Evolutionary conservation across 768 basidiomycete genomes (phyloP), one percentile per base, ranked within the genome.

Genomic region (Leucosporidium yakuticum): DNA sequence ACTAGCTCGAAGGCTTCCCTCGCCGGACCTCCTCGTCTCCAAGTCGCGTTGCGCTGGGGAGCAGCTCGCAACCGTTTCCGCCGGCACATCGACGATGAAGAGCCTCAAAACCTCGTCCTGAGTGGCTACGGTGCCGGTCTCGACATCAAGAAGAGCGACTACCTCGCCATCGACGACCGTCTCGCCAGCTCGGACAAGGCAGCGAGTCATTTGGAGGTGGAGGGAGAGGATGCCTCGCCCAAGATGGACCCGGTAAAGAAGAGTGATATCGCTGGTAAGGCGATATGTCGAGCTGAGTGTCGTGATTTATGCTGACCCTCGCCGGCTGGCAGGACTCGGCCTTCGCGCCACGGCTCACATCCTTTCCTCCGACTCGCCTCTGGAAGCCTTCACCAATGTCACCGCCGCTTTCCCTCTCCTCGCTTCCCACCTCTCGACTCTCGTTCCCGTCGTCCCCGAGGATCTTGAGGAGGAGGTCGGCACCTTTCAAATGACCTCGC

Each of bases 101-200:
- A 32, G n/a, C 39, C 39, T 44, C 14, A 53, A 20, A 66, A 62
- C 36, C 64, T 65, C 34, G 73, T 69, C 21, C 80, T 99, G 12
- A 86, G 88, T 4, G 95, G 95, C 7, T 99, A 91, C 74, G 96
- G 96, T 4, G 94, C 94, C 11, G 83, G 88, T 27, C 81, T 99
- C 62, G 91, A 95, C 73, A 79, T 99, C 74, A 99, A 99, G 82
- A 96, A 94, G 81, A 96, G 86, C 83, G 96, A 99, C 74, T 99
- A 98, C 77, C 84, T 97, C 19, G 92, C 88, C 6, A 80, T 97
- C 12, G 96, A 99, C 76, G 96, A 99, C 77, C 81, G 96, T 55
- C 78, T 83, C 8, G 44, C 49, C 29, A 34, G 36, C 23, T 49
- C 31, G 23, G 29, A 15, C n/a, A 27, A 27, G 23, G 23, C 6